Conservation (phyloP, 805 yeast species). For the Peterozyma toletana region DNA sequence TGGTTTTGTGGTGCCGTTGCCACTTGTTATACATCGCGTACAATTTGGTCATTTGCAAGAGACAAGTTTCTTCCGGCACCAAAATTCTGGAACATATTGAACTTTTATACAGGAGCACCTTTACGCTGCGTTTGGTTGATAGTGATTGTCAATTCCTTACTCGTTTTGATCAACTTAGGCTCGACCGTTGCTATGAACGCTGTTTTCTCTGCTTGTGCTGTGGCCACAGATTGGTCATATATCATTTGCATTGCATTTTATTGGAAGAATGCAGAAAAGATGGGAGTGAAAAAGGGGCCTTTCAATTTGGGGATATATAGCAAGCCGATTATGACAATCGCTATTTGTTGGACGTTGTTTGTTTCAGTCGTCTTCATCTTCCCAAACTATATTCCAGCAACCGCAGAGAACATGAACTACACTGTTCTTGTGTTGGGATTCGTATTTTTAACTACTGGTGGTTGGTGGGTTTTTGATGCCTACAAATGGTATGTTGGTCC, state of each 20-base stretch:
- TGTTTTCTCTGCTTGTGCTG: slow-evolving; percentile 45
- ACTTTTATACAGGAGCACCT: slow-evolving; percentile 33
- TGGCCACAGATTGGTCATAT: slow-evolving; percentile 44
- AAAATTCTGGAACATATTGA: slow-evolving; percentile 32
- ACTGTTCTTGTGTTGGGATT: slow-evolving; percentile 42
- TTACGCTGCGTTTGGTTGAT: slow-evolving; percentile 37
- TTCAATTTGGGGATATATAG: slow-evolving; percentile 36
- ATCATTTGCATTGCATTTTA: slow-evolving; percentile 35
- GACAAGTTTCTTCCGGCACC: slow-evolving; percentile 45
- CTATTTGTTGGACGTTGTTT: slow-evolving; percentile 38
- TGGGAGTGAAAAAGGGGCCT: slow-evolving; percentile 39
- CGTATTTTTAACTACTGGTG: slow-evolving; percentile 26
- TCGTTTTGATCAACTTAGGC: slow-evolving; percentile 36
- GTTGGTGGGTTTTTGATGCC: slow-evolving; percentile 43
- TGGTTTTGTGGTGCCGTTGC: slow-evolving; percentile 49
- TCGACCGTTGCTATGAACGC: slow-evolving; percentile 43
- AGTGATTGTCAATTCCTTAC: slow-evolving; percentile 31
- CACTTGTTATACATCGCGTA: slow-evolving; percentile 41
- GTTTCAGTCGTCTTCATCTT: slow-evolving; percentile 41
- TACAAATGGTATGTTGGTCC: slow-evolving; percentile 53
- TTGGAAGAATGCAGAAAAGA: slow-evolving; percentile 34
- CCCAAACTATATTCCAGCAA: slow-evolving; percentile 41
- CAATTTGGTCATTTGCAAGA: slow-evolving; percentile 50
- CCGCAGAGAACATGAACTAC: slow-evolving; percentile 42
- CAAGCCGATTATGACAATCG: slow-evolving; percentile 29